Base-by-base conservation (phyloP, 345 rosid species). In the Angophora floribunda region DNA sequence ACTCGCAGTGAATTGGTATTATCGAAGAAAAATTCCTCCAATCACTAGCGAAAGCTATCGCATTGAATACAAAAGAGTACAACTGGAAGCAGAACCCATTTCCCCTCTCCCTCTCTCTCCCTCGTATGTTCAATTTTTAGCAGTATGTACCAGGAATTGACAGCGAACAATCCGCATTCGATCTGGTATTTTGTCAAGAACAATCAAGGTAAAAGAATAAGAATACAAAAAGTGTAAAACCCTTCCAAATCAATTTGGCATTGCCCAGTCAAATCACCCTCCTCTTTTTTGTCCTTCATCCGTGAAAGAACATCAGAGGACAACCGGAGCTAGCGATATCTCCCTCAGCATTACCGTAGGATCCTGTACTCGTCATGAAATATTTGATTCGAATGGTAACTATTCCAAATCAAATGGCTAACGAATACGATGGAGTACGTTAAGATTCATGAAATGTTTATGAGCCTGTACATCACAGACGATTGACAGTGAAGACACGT, bases 311-410 rank as follows among this genome's bases (percentile, higher is more conserved):
- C 10, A 4, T 16, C 21, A 11, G 30, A 22, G 9, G 30, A 13
- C 65, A 1, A 59, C 14, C 0, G 9, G 11, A 8, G 7, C 47
- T 32, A 17, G 11, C 47, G 12, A 75, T 41, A 24, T 75, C 49
- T 4, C 14, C 5, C 7, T 9, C 9, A 41, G 7, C 26, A 75
- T 41, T 11, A 7, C 6, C 12, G 12, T 9, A 75, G 19, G 26
- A 1, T 4, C 28, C 6, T 19, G 4, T 1, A 21, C 26, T 19
- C 2, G 4, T 19, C 2, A 36, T 4, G 2, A 21, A 75, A 36
- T 19, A 9, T 75, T 12, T 26, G 2, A 36, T 36, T 36, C n/a
- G 7, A 63, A 13, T n/a, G 14, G 1, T 75, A 19, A 19, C 4
- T 21, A 3, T 41, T 41, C 3, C 6, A 12, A 16, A 22, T 7